A percentile compares a stretch with the other conserved stretches of the same genome.
These are phyloP conservation scores for Babesia sp. DNA, from an alignment of 169 alveolate species.

Conservation along the genomic window DNA sequence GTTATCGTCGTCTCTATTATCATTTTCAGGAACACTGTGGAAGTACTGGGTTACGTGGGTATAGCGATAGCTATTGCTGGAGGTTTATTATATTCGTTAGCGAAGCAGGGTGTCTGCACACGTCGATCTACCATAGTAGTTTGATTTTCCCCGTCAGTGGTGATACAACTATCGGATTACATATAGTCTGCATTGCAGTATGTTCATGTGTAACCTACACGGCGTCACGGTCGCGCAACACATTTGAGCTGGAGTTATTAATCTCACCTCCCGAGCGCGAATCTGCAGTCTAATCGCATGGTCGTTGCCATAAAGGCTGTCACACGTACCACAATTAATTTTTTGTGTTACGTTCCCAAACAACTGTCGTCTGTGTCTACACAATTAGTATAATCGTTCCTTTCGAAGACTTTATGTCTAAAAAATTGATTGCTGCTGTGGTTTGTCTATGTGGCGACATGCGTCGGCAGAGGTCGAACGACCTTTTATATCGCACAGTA, in stretches of 20 bases:
- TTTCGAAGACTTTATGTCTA: too few relatives aligned
- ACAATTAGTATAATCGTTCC: too few relatives aligned
- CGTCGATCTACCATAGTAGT: background rate
- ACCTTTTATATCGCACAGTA: too few relatives aligned
- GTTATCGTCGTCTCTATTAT: slow-evolving; percentile 77
- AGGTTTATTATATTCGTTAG: slow-evolving; percentile 72
- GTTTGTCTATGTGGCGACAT: too few relatives aligned
- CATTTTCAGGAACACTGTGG: slow-evolving; percentile 72
- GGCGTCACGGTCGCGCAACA: background rate
- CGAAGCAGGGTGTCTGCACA: slow-evolving; percentile 38
- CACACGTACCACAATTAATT: too few relatives aligned
- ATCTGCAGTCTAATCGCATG: background rate
- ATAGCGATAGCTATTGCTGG: slow-evolving; percentile 78
- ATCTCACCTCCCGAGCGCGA: background rate
- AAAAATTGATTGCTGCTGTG: too few relatives aligned
- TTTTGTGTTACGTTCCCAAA: too few relatives aligned
- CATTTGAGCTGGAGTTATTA: too few relatives aligned
- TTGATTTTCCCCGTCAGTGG: background rate
- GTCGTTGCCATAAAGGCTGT: background rate
- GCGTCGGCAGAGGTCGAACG: too few relatives aligned
- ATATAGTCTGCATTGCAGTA: background rate
- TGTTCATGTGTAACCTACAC: background rate
- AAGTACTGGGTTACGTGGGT: slow-evolving; percentile 75
- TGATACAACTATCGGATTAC: background rate
- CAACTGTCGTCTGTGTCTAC: too few relatives aligned